Evolutionary conservation across 73 alveolate genomes (phyloP).

Genomic region (Diophrys appendiculata): DNA sequence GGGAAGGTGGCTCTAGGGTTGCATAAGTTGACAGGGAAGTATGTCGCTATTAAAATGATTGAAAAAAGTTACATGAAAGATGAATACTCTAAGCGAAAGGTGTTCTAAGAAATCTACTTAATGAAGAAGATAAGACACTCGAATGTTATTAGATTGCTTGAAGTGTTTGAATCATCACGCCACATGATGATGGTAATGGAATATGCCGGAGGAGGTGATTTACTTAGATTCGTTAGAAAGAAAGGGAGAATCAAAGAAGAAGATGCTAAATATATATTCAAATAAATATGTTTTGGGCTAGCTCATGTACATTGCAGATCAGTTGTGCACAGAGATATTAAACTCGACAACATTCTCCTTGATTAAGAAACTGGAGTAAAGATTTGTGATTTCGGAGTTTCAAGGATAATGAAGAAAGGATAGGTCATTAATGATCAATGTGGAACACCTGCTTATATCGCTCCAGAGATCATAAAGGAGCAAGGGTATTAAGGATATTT

Average conservation of each 20-base stretch:
- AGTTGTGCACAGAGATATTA: slow-evolving; percentile 78
- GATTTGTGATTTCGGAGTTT: slow-evolving; percentile 95
- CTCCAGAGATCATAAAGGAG: slow-evolving; percentile 81
- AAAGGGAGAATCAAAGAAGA: slow-evolving; percentile 55
- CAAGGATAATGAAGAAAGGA: slow-evolving; percentile 69
- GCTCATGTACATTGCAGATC: slow-evolving; percentile 67
- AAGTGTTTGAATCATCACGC: slow-evolving; percentile 58
- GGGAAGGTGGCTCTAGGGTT: slow-evolving; percentile 94
- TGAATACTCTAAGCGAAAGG: slow-evolving; percentile 89
- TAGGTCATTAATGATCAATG: slow-evolving; percentile 78
- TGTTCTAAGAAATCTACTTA: slow-evolving; percentile 82
- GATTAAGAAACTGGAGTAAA: slow-evolving; percentile 82
- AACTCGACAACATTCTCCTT: slow-evolving; percentile 74
- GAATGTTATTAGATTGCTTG: slow-evolving; percentile 65
- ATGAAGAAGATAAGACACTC: slow-evolving; percentile 77
- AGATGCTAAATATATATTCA: slow-evolving; percentile 64
- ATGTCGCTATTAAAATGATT: slow-evolving; percentile 94
- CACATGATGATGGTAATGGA: slow-evolving; percentile 65
- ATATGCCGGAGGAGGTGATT: slow-evolving; percentile 73
- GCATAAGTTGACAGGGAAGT: slow-evolving; percentile 92
- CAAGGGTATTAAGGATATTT: slow-evolving; percentile 81
- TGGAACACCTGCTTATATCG: slow-evolving; percentile 88
- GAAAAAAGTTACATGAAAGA: slow-evolving; percentile 86
- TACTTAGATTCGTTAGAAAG: slow-evolving; percentile 36
- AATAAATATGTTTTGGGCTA: slow-evolving; percentile 65